Evolutionary conservation across 1,284 basidiomycete species (phyloP).

Genomic region (Ceratobasidium papillatum): DNA sequence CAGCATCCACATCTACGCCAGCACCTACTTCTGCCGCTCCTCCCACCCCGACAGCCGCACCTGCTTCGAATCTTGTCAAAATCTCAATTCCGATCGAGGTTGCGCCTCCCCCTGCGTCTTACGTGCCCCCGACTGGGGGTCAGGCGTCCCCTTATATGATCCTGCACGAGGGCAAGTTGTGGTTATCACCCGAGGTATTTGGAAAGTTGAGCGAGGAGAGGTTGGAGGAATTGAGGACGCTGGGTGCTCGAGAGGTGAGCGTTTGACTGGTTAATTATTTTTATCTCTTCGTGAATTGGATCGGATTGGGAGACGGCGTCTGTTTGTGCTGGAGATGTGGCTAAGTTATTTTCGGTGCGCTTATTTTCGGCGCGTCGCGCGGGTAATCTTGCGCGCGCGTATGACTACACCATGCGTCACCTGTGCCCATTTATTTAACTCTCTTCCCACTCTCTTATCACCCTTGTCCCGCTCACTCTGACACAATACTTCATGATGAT

Average conservation of each 20-base stretch:
- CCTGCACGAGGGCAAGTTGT: slow-evolving; percentile 20
- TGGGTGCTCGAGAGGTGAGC: slow-evolving; percentile 28
- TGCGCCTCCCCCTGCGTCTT: slow-evolving; percentile 15
- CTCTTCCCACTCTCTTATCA: not conserved
- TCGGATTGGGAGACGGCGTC: not conserved
- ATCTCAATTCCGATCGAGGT: slow-evolving; percentile 22
- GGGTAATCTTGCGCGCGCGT: not conserved
- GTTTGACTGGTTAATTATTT: not conserved
- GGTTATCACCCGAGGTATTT: slow-evolving; percentile 35
- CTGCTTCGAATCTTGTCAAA: not conserved
- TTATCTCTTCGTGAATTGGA: not conserved
- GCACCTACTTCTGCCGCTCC: not conserved
- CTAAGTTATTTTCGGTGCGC: not conserved
- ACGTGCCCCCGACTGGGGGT: slow-evolving; percentile 15
- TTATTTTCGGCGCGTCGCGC: not conserved
- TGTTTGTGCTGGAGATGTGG: not conserved
- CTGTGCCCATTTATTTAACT: not conserved
- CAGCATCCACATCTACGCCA: not conserved
- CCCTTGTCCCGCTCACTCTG: not conserved
- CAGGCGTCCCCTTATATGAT: slow-evolving; percentile 11
- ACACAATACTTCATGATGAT: not conserved
- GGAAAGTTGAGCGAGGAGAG: slow-evolving; percentile 20
- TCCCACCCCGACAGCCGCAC: not conserved
- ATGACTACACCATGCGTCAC: not conserved
- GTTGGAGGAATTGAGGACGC: slow-evolving; percentile 13